These are phyloP conservation scores for Oenanthe javanica DNA, from an alignment of 140 eudicot genomes.

Conservation along the genomic window DNA sequence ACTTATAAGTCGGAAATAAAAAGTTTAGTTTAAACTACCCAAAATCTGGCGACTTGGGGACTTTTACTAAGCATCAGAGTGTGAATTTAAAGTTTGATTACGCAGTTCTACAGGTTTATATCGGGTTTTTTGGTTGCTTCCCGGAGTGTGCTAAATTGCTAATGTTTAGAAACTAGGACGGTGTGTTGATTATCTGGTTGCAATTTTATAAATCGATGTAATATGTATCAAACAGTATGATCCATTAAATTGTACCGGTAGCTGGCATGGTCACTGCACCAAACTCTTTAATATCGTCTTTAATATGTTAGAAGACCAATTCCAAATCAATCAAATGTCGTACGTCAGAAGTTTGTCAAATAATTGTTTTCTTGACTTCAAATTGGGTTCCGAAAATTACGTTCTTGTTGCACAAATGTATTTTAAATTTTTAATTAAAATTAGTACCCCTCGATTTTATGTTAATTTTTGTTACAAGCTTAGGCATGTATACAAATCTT, in stretches of 20 bases:
- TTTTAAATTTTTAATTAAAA: too few relatives aligned
- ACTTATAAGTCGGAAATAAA: background rate
- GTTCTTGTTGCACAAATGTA: background rate
- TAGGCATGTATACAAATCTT: too few relatives aligned
- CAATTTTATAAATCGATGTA: background rate
- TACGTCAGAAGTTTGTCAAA: background rate
- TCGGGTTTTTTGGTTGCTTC: background rate
- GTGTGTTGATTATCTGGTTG: background rate
- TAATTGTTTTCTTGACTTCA: too few relatives aligned
- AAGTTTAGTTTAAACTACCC: background rate
- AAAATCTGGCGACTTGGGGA: too few relatives aligned
- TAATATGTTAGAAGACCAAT: background rate
- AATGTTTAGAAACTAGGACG: background rate
- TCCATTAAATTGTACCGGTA: background rate
- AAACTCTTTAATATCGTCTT: constrained; percentile 2
- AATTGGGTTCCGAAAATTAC: too few relatives aligned
- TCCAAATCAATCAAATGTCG: background rate
- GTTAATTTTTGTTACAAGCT: too few relatives aligned
- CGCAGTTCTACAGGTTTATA: background rate
- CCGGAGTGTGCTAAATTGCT: background rate
- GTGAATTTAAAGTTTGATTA: background rate
- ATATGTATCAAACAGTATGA: background rate
- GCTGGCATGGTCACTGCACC: background rate
- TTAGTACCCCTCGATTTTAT: too few relatives aligned
- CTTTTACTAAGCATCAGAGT: background rate